Evolutionary conservation across 1,139 yeast genomes (phyloP).

Genomic region (Kluyveromyces sp.): DNA sequence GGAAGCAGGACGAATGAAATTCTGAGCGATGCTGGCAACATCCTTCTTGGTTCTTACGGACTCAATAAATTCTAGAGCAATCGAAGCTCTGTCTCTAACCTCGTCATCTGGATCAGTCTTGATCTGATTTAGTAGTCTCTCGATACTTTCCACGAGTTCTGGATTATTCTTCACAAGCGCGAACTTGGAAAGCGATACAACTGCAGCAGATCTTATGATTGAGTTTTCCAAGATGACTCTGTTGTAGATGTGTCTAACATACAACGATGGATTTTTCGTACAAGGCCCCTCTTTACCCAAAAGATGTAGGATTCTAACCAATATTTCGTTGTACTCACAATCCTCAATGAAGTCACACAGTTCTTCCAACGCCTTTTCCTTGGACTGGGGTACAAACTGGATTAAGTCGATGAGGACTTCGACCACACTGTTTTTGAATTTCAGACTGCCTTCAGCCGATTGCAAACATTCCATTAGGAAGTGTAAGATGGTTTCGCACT

Average conservation of each 20-base stretch:
- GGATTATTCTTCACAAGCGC: conserved; percentile 69
- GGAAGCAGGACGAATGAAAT: conserved; percentile 58
- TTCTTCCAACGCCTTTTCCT: conserved; percentile 77
- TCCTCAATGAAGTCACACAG: conserved; percentile 97
- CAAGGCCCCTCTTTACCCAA: conserved; percentile 93
- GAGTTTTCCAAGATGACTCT: conserved; percentile 94
- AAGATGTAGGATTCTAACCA: conserved; percentile 83
- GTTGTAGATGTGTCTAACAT: conserved; percentile 93
- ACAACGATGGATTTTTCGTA: conserved; percentile 79
- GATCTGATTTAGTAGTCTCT: conserved; percentile 73
- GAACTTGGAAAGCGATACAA: conserved; percentile 84
- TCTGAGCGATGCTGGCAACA: conserved; percentile 34
- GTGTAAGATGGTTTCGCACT: conserved; percentile 73
- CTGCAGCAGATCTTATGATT: conserved; percentile 92
- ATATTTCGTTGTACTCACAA: conserved; percentile 90
- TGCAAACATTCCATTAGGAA: conserved; percentile 81
- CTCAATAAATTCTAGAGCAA: conserved; percentile 64
- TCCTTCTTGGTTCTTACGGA: conserved; percentile 40
- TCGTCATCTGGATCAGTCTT: conserved; percentile 84
- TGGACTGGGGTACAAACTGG: conserved; percentile 79
- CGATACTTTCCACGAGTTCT: conserved; percentile 59
- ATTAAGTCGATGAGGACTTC: conserved; percentile 91
- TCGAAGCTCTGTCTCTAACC: conserved; percentile 95
- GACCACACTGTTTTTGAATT: conserved; percentile 78
- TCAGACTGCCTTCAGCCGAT: conserved; percentile 77